Evolutionary conservation across 768 basidiomycete species (phyloP).

Genomic region (Lactarius sanguifluus): DNA sequence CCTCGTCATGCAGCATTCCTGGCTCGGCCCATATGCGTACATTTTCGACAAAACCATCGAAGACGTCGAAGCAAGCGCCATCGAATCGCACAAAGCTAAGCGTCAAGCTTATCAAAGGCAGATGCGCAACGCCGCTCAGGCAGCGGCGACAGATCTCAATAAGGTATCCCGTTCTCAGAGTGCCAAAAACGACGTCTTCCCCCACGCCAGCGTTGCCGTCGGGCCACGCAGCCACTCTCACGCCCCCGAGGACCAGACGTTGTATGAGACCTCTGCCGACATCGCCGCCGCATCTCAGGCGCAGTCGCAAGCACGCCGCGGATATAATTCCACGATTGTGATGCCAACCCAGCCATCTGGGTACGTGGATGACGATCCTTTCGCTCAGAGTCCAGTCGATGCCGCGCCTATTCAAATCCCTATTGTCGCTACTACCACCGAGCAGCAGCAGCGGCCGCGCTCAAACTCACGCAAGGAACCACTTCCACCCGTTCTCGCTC

Average conservation of each 20-base stretch:
- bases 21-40: constrained; percentile 67
- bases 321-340: constrained; percentile 40
- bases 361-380: constrained; percentile 67
- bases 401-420: constrained; percentile 40
- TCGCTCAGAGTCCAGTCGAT: constrained; percentile 38
- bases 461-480: constrained; percentile 21
- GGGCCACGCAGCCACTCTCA: constrained; percentile 45
- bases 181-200: constrained; percentile 51
- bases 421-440: constrained; percentile 34
- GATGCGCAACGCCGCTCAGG: constrained; percentile 58
- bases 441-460: constrained; percentile 15
- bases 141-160: constrained; percentile 31
- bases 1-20: constrained; percentile 83
- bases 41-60: constrained; percentile 70
- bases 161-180: constrained; percentile 52
- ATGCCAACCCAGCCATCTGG: constrained; percentile 45
- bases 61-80: constrained; percentile 75
- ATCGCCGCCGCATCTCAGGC: constrained; percentile 44
- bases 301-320: constrained; percentile 33
- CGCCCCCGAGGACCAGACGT: constrained; percentile 39
- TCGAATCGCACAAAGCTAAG: constrained; percentile 85
- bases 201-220: constrained; percentile 35
- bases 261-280: constrained; percentile 72
- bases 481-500: constrained; percentile 20
- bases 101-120: constrained; percentile 77